These are phyloP conservation scores for Paracamarosporium sp. DNA, from an alignment of 2,329 filamentous ascomycete genomes.

Conservation along the genomic window DNA sequence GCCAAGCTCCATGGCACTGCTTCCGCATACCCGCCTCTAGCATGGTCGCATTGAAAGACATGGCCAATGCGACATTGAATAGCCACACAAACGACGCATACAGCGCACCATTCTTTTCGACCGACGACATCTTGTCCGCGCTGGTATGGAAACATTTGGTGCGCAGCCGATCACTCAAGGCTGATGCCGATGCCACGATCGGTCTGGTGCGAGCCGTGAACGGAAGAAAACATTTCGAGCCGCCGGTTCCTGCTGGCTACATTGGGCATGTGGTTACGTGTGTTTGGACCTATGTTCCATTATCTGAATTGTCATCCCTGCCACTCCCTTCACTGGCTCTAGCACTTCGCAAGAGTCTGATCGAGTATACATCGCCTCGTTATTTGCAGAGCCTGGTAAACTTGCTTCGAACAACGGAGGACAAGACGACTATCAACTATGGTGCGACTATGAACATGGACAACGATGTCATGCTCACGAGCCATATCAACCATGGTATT, in stretches of 20 bases:
- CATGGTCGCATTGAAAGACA: background rate
- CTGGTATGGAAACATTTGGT: background rate
- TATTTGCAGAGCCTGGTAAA: background rate
- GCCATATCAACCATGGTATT: background rate
- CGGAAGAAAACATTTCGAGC: background rate
- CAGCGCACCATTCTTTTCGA: background rate
- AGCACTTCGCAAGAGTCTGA: background rate
- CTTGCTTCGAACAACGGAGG: background rate
- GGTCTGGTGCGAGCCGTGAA: background rate
- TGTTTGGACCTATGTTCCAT: background rate
- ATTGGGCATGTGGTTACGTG: background rate
- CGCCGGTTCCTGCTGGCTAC: background rate
- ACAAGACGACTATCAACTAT: background rate
- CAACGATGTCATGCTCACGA: background rate
- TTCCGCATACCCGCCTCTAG: background rate
- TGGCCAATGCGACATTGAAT: background rate
- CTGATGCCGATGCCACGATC: background rate
- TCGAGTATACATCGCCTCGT: background rate
- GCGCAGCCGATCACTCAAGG: background rate
- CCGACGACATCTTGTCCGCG: background rate
- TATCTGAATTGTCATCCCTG: background rate
- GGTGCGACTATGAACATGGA: background rate
- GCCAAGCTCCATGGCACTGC: conserved; percentile 2
- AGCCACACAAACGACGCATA: background rate
- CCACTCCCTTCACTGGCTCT: background rate